Conservation (phyloP, 2,329 filamentous ascomycete species). For the Xylariaceae sp. region DNA sequence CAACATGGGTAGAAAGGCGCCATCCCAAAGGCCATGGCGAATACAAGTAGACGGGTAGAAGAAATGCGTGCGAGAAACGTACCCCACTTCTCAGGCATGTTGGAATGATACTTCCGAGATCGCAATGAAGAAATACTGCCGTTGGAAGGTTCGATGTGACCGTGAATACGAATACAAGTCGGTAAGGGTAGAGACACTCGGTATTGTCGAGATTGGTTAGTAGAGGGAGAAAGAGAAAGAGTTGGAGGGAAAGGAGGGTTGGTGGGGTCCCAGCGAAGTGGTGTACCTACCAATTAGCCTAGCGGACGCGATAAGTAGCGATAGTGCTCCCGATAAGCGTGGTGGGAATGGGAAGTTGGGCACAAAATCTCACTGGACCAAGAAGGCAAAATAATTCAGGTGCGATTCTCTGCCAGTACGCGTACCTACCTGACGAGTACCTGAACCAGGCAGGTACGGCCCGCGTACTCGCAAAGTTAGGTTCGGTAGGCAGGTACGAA, state of each 20-base stretch:
- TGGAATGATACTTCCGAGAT: constrained; percentile 1
- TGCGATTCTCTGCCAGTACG: not conserved
- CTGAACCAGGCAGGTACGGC: too few relatives aligned
- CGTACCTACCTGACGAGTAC: too few relatives aligned
- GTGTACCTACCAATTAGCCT: not conserved
- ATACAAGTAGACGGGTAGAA: not conserved
- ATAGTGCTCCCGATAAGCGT: not conserved
- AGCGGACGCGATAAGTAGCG: not conserved
- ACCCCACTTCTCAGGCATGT: constrained; percentile 41
- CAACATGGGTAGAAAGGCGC: not conserved
- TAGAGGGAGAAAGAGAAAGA: not conserved
- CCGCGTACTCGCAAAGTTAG: too few relatives aligned
- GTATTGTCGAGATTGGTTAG: not conserved
- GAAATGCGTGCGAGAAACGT: constrained; percentile 26
- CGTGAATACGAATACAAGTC: not conserved
- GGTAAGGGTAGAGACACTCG: not conserved
- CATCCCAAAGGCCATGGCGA: not conserved
- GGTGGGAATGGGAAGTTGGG: constrained; percentile 12
- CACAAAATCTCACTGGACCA: constrained; percentile 8
- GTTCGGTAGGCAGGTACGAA: too few relatives aligned
- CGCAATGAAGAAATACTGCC: not conserved
- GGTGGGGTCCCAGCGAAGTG: not conserved
- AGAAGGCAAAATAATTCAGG: not conserved
- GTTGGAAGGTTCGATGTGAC: not conserved
- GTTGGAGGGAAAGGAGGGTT: not conserved